Conservation (phyloP, 495 filamentous ascomycete genomes). For the Penicillium coprophilum region DNA sequence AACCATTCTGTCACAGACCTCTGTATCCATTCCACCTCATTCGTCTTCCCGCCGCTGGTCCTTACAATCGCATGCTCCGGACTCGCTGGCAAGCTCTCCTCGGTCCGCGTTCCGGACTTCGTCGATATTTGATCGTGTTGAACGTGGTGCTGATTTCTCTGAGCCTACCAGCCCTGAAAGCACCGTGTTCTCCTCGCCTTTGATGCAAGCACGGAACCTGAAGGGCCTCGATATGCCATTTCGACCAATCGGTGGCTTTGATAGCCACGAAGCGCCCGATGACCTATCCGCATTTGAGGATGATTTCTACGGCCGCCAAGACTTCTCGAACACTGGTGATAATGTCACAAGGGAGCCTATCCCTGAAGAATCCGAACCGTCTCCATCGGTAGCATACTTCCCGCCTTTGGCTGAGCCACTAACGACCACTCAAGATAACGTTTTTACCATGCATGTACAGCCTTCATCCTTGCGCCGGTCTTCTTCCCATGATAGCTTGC, state of each 20-base stretch:
- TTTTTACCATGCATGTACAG: slow-evolving; percentile 20
- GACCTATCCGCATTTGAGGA: slow-evolving; percentile 24
- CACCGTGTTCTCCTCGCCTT: slow-evolving; percentile 53
- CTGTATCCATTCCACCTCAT: slow-evolving; percentile 57
- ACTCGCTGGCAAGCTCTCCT: slow-evolving; percentile 81
- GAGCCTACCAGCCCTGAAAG: slow-evolving; percentile 76
- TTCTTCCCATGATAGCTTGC: slow-evolving; percentile 51
- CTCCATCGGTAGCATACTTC: slow-evolving; percentile 15
- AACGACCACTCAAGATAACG: slow-evolving; percentile 10
- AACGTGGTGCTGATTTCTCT: slow-evolving; percentile 56
- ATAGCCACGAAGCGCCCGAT: slow-evolving; percentile 19
- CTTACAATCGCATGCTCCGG: slow-evolving; percentile 61
- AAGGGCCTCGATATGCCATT: slow-evolving; percentile 56
- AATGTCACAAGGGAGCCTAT: slow-evolving; percentile 32
- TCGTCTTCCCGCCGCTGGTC: slow-evolving; percentile 60
- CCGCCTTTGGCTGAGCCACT: slow-evolving; percentile 2
- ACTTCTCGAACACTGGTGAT: slow-evolving; percentile 16
- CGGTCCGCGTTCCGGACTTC: slow-evolving; percentile 70
- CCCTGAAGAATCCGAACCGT: slow-evolving; percentile 44
- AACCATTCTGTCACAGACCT: slow-evolving; percentile 62
- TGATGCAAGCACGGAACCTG: slow-evolving; percentile 42
- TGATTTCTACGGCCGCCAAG: slow-evolving; percentile 23
- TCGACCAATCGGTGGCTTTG: slow-evolving; percentile 40
- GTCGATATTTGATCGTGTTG: slow-evolving; percentile 71
- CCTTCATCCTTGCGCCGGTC: slow-evolving; percentile 38